Conservation (phyloP, 345 rosid genomes). For the Populus pruinosa region DNA sequence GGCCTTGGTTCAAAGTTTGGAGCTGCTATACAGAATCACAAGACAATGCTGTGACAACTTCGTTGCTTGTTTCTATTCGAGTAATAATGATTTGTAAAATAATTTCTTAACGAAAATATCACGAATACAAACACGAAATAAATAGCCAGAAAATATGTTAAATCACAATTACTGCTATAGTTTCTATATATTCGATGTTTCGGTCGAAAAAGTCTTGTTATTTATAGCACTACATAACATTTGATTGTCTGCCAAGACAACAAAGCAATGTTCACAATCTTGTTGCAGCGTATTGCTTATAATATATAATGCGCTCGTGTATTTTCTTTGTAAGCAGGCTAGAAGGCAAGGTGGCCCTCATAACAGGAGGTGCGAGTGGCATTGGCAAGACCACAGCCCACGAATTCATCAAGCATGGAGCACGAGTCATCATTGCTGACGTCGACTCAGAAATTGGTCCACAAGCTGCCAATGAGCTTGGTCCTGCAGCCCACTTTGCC, state of each 20-base stretch:
- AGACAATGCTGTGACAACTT: too few relatives aligned
- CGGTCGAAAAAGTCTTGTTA: too few relatives aligned
- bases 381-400: slow-evolving; percentile 69
- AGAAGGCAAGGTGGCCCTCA: slow-evolving; percentile 61
- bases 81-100: too few relatives aligned
- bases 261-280: neutral
- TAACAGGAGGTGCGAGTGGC: slow-evolving; percentile 83
- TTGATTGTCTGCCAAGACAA: neutral
- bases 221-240: too few relatives aligned
- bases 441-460: slow-evolving; percentile 30
- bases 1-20: too few relatives aligned
- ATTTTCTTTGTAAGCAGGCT: slow-evolving; percentile 32
- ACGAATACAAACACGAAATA: too few relatives aligned
- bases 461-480: slow-evolving; percentile 38
- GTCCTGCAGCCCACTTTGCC: slow-evolving; percentile 52
- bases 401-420: slow-evolving; percentile 56
- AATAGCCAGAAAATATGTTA: too few relatives aligned
- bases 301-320: neutral
- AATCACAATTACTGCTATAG: too few relatives aligned
- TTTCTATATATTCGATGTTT: too few relatives aligned
- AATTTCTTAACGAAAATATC: too few relatives aligned
- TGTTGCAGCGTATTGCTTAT: neutral
- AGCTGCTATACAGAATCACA: too few relatives aligned
- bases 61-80: too few relatives aligned
- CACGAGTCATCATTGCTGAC: slow-evolving; percentile 57